Evolutionary conservation across 352 stramenopile species (phyloP).

Genomic region (Pythium sp.): DNA sequence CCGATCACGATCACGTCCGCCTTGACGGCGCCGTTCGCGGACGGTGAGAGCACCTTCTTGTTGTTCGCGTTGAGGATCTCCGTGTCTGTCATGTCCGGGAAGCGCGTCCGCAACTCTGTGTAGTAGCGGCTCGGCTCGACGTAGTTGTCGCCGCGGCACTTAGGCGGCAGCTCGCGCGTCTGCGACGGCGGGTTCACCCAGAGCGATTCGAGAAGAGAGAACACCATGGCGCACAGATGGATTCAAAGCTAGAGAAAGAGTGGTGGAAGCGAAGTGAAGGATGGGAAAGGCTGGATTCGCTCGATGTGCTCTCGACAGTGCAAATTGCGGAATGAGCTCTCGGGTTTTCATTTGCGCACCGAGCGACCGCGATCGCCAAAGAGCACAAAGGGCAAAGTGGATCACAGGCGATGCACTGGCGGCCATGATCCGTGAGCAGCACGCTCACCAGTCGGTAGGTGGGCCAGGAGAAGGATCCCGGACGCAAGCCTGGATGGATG

Average conservation of each 20-base stretch:
- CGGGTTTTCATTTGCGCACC: not conserved
- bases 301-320: not conserved
- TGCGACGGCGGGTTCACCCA: not conserved
- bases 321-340: not conserved
- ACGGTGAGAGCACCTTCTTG: not conserved
- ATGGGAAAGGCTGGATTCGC: not conserved
- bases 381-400: not conserved
- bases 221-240: not conserved
- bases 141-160: not conserved
- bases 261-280: not conserved
- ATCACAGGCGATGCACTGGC: too few species aligned
- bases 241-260: not conserved
- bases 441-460: not conserved
- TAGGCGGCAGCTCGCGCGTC: not conserved
- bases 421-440: not conserved
- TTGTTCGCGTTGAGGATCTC: conserved; percentile 5
- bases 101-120: not conserved
- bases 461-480: not conserved
- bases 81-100: conserved; percentile 2
- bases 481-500: not conserved
- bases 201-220: not conserved
- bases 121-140: conserved; percentile 1
- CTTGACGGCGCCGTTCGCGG: not conserved
- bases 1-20: conserved; percentile 2
- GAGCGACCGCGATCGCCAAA: not conserved